A percentile compares a stretch with the other conserved stretches of the same genome.
These are phyloP conservation scores for Coemansia javaensis DNA, from an alignment of 192 early-diverging fungal genomes.

Conservation along the genomic window DNA sequence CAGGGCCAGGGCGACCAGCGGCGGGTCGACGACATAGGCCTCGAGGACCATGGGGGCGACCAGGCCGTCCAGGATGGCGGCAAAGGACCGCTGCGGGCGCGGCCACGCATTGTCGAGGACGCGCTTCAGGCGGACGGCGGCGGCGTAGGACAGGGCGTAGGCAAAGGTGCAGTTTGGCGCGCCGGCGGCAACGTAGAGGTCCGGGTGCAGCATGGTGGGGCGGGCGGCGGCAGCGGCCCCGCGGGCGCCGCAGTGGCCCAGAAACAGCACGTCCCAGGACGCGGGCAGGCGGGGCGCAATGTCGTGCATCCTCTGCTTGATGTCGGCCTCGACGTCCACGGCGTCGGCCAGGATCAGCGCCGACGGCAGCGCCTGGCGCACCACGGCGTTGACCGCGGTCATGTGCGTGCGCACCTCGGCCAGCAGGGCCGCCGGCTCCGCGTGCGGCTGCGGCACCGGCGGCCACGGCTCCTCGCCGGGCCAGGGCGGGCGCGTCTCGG, in stretches of 20 bases:
- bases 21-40: slow-evolving; percentile 27
- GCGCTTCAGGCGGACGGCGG: slow-evolving; percentile 16
- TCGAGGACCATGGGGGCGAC: slow-evolving; percentile 19
- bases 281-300: slow-evolving; percentile 1
- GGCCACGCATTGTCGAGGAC: slow-evolving; percentile 31
- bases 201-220: slow-evolving; percentile 2
- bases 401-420: slow-evolving; percentile 24
- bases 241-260: slow-evolving; percentile 15
- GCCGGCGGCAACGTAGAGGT: slow-evolving; percentile 8
- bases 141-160: slow-evolving; percentile 16
- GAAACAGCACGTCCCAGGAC: slow-evolving; percentile 21
- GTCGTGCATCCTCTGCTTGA: slow-evolving; percentile 18
- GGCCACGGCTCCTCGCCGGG: slow-evolving; percentile 25
- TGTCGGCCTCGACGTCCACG: slow-evolving; percentile 11
- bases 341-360: slow-evolving; percentile 20
- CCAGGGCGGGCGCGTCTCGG: slow-evolving; percentile 14
- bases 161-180: slow-evolving; percentile 22
- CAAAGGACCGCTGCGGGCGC: slow-evolving; percentile 7
- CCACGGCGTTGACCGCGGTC: slow-evolving; percentile 29
- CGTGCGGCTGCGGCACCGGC: slow-evolving; percentile 3
- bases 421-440: slow-evolving; percentile 8
- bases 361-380: slow-evolving; percentile 13
- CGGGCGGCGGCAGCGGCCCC: not conserved
- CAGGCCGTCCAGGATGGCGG: slow-evolving; percentile 13
- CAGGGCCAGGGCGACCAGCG: slow-evolving; percentile 5